These are phyloP conservation scores for Hypoxylon trugodes DNA, from an alignment of 495 filamentous ascomycete genomes.

Conservation along the genomic window DNA sequence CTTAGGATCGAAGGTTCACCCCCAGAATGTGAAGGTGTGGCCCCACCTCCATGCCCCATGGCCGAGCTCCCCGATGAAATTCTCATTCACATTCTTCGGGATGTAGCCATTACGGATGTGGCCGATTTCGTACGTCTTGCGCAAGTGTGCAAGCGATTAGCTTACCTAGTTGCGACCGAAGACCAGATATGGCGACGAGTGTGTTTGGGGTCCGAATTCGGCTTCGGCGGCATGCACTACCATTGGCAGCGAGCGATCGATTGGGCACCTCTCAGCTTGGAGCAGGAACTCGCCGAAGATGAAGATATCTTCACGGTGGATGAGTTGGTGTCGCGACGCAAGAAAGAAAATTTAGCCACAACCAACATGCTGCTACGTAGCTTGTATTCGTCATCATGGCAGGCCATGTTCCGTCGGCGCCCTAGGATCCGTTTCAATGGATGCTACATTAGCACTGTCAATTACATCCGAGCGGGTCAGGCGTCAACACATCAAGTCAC, in stretches of 20 bases:
- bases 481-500: constrained; percentile 61
- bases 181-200: constrained; percentile 89
- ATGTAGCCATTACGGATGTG: constrained; percentile 78
- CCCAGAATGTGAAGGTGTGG: constrained; percentile 68
- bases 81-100: constrained; percentile 73
- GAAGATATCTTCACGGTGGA: constrained; percentile 37
- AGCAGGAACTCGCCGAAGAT: constrained; percentile 42
- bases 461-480: constrained; percentile 85
- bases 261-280: constrained; percentile 63
- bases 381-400: constrained; percentile 61
- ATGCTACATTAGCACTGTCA: constrained; percentile 94
- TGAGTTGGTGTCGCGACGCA: constrained; percentile 40
- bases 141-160: constrained; percentile 85
- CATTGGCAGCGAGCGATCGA: constrained; percentile 70
- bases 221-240: constrained; percentile 87
- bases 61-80: constrained; percentile 82
- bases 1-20: constrained; percentile 66
- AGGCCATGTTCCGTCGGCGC: constrained; percentile 76
- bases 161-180: constrained; percentile 84
- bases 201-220: constrained; percentile 72
- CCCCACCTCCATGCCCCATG: constrained; percentile 78
- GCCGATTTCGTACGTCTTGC: constrained; percentile 80
- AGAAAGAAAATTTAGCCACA: constrained; percentile 43
- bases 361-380: constrained; percentile 52
- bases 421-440: constrained; percentile 93